These are phyloP conservation scores for Fonsecaea nubica DNA, from an alignment of 2,329 filamentous ascomycete genomes.

Conservation along the genomic window DNA sequence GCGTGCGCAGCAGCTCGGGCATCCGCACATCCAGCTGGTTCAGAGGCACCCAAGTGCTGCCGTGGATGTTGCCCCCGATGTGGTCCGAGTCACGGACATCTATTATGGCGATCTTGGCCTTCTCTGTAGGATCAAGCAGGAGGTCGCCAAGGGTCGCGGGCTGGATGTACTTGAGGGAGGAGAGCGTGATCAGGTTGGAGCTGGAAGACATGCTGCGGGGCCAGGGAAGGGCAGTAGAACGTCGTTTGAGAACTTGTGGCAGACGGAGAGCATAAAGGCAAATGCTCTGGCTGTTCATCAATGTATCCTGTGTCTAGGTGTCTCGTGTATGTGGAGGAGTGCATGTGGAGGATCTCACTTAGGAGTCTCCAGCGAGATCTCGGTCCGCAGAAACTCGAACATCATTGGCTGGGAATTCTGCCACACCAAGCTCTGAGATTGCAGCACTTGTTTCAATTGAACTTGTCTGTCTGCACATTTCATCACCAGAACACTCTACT, in stretches of 20 bases:
- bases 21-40: conserved; percentile 74
- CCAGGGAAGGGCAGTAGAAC: neutral
- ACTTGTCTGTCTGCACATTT: neutral
- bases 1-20: conserved; percentile 79
- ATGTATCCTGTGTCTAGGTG: neutral
- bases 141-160: conserved; percentile 71
- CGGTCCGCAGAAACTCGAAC: conserved; percentile 10
- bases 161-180: conserved; percentile 70
- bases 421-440: conserved; percentile 10
- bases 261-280: neutral
- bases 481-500: neutral
- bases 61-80: conserved; percentile 85
- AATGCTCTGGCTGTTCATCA: neutral
- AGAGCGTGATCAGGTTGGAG: conserved; percentile 62
- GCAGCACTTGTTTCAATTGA: neutral
- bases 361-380: neutral
- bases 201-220: conserved; percentile 25
- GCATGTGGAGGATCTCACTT: neutral
- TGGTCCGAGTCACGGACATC: conserved; percentile 93
- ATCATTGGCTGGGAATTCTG: conserved; percentile 10
- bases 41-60: conserved; percentile 77
- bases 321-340: neutral
- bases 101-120: conserved; percentile 70
- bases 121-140: conserved; percentile 60
- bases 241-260: neutral